Base-by-base conservation (phyloP, 1,284 basidiomycete genomes). In the Austropuccinia psidii region DNA sequence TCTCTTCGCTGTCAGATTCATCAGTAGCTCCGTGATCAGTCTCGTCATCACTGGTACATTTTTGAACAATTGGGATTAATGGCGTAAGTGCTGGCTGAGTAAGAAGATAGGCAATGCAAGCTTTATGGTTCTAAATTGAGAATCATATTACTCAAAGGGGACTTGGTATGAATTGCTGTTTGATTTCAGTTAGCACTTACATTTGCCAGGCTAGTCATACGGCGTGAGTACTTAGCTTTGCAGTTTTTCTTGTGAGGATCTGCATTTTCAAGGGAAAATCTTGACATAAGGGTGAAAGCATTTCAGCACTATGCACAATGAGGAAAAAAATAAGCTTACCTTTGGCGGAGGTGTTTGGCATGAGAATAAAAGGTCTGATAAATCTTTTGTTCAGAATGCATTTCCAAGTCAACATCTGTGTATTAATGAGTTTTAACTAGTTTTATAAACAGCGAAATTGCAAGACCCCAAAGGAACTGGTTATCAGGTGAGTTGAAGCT, bases 21-120 rank as follows among this genome's bases (percentile, higher is more conserved):
- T 39, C 49, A 19, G 27, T 24, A 17, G 5, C 29, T 2, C 13
- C 45, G 4, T 21, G 21, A 21, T 67, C 64, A 54, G 64, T 67
- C 43, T 67, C 64, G 21, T 47, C 50, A 35, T 67, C 24, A 31
- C 64, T 54, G 24, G 64, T 67, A 17, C 64, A 67, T 27, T 67
- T 6, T 29, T 13, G 52, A 8, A 29, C 45, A 1, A 67, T 50
- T 4, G 64, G 21, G 47, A 67, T 67, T 13, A 67, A 35, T 0
- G 64, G 49, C 1, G 43, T 21, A 0, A 67, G 37, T 17, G 2
- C 35, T 15, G 64, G 35, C 19, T 37, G 47, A 1, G n/a, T 19
- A 54, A 15, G 3, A 11, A 55, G 49, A 29, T 54, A 67, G 21
- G 52, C 43, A 27, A 67, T 27, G 11, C 64, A 24, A 27, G 11